These are phyloP conservation scores for Neurospora hispaniola DNA, from an alignment of 495 filamentous ascomycete species.

Conservation along the genomic window DNA sequence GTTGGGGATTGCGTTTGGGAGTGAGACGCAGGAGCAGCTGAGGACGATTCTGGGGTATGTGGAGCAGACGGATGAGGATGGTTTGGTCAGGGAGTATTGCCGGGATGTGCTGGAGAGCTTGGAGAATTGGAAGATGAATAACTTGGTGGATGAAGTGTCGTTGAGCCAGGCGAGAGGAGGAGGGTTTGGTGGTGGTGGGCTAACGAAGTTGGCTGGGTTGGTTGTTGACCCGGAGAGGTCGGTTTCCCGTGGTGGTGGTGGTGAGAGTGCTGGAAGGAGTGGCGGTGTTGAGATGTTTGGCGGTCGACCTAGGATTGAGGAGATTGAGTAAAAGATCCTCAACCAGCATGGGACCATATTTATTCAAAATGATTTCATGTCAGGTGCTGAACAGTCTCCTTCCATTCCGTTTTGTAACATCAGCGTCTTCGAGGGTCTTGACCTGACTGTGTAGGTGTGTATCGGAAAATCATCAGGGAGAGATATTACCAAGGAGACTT, in stretches of 20 bases:
- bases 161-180: conserved; percentile 1
- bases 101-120: conserved; percentile 59
- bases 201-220: conserved; percentile 35
- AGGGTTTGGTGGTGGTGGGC: conserved; percentile 4
- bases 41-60: conserved; percentile 55
- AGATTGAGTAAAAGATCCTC: conserved; percentile 26
- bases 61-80: conserved; percentile 57
- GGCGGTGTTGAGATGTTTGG: background rate
- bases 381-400: background rate
- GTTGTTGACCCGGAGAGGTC: conserved; percentile 22
- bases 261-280: background rate
- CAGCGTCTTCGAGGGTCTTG: background rate
- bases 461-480: background rate
- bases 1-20: conserved; percentile 52
- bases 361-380: background rate
- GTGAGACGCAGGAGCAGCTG: conserved; percentile 50
- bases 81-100: conserved; percentile 62
- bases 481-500: background rate
- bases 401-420: background rate
- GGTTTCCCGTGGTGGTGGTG: conserved; percentile 8
- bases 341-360: background rate
- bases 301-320: conserved; percentile 33
- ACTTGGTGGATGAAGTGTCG: conserved; percentile 25
- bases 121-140: conserved; percentile 55
- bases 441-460: background rate